Percentiles rank a stretch among this genome's conserved stretches.
Evolutionary conservation across 306 rosid genomes (phyloP).

Genomic region (Pyrus bretschneideri): DNA sequence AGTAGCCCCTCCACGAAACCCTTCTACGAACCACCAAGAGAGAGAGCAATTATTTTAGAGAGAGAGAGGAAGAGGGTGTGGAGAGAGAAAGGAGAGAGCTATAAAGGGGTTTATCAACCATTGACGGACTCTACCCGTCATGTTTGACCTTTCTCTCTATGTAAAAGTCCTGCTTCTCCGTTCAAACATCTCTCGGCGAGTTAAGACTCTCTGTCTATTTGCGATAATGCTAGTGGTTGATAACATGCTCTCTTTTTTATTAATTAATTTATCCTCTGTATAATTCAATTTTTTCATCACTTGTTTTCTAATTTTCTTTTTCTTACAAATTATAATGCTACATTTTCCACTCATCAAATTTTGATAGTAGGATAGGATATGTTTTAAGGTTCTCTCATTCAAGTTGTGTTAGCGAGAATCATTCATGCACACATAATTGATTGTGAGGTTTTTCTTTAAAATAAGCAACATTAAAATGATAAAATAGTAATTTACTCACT

Average conservation of each 20-base stretch:
- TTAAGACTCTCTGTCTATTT: not conserved
- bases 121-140: slow-evolving; percentile 75
- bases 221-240: not conserved
- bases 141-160: slow-evolving; percentile 50
- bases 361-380: no score
- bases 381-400: not conserved
- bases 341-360: not conserved
- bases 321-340: not conserved
- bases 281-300: not conserved
- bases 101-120: slow-evolving; percentile 57
- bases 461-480: no score
- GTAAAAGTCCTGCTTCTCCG: slow-evolving; percentile 31
- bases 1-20: slow-evolving; percentile 26
- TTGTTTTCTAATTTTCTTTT: not conserved
- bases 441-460: no score
- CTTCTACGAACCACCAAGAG: slow-evolving; percentile 25
- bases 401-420: not conserved
- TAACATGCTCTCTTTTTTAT: not conserved
- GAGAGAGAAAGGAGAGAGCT: slow-evolving; percentile 11
- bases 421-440: not conserved
- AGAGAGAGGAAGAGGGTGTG: not conserved
- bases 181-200: slow-evolving; percentile 17
- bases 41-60: not conserved
- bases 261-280: not conserved
- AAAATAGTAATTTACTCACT: no score